Base-by-base conservation (phyloP, 345 rosid species). In the Moringa oleifera region DNA sequence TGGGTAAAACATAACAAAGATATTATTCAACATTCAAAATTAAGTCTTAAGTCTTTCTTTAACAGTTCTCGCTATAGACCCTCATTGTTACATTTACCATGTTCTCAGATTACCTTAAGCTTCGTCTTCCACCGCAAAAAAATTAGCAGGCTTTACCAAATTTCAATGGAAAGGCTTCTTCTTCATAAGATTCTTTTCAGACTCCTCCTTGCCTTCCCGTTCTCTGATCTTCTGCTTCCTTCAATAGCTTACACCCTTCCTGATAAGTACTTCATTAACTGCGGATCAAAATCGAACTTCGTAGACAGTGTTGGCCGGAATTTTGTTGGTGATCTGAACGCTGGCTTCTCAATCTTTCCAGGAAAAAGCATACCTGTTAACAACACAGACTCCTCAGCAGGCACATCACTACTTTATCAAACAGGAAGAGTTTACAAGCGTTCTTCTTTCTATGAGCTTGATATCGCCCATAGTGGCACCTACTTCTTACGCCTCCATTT, bases 391-490 rank as follows among this genome's bases (percentile, higher is more conserved):
- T 0, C 22, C 53, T 0, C 23, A 24, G 16, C n/a, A n/a, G n/a
- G n/a, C n/a, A n/a, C n/a, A n/a, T n/a, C n/a, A n/a, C n/a, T n/a
- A n/a, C 71, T 86, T 31, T 75, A 89, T 59, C 55, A 59, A 13
- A 77, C 91, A 15, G 87, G 77, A 20, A 86, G 87, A 58, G 59
- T 81, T 37, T 84, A 77, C 80, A 33, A 25, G 17, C 46, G 25
- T 19, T 22, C 28, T 5, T 67, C 91, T 33, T 53, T 23, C 8
- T 86, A 81, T 68, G 63, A 19, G 46, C 55, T 89, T 47, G 66
- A 79, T 31, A 52, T 51, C 65, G 20, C 45, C 2, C 6, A 33
- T 4, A 5, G 6, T 17, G 81, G 80, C n/a, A 51, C 62, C 33
- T 57, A 86, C 71, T 20, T 84, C 10, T 74, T 86, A 21, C 89